Base-by-base conservation (phyloP, 352 stramenopile genomes). In the Pythium volutum region DNA sequence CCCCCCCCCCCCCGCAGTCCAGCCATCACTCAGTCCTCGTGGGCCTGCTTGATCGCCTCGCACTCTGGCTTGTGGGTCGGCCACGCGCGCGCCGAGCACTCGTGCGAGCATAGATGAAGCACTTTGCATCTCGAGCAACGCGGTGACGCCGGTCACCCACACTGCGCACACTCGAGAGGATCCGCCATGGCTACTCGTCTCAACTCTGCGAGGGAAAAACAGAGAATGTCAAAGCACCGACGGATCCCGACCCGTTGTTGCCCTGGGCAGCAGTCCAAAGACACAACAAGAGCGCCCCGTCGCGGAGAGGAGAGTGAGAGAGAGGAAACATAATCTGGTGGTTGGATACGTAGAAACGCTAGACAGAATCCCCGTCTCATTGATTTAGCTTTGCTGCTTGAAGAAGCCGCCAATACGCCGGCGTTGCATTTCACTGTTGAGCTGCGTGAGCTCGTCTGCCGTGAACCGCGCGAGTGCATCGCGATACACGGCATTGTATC, bases 401-500 rank as follows among this genome's bases (percentile, higher is more conserved):
- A 50, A 65, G 27, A 51, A 31, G 45, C 38, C 31, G 16, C 64
- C 67, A 43, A 78, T 62, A 25, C 65, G 61, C 23, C 68, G 26
- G 23, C 9, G 23, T 6, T 34, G 36, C 71, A 78, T 77, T 22
- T 71, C 14, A 18, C 18, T 23, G 36, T 72, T 56, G 8, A 78
- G 68, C 36, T 55, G 57, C 11, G 31, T 18, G 33, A 78, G 34
- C 50, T 76, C 68, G 8, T 31, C 34, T 2, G 20, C 2, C 22
- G 45, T 48, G 34, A 77, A 64, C 29, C 53, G 72, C 8, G 62
- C 33, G 8, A 45, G 31, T 15, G 69, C 66, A 38, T 76, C 66
- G 15, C 52, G 56, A 33, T 76, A 76, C 46, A 65, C 50, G 42
- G 66, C 66, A 49, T 76, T 79, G 55, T 70, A 75, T 16, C 56